Conservation (phyloP, 352 stramenopile species). For the Phytophthora cryptogea region DNA sequence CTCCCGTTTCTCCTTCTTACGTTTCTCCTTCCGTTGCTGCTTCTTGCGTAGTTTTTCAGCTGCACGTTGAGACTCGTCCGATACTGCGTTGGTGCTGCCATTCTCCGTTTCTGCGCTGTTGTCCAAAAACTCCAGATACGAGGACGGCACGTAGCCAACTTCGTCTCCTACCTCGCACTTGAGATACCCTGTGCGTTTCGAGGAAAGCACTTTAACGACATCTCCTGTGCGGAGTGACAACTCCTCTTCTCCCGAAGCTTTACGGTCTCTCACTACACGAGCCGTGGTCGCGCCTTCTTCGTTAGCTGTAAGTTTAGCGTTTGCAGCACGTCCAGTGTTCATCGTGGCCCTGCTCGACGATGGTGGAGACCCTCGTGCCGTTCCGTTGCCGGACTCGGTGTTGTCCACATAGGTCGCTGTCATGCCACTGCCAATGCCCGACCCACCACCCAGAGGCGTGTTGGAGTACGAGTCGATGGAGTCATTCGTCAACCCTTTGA, state of each 20-base stretch:
- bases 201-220: conserved; percentile 74
- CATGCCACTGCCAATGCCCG: conserved; percentile 17
- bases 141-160: conserved; percentile 80
- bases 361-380: conserved; percentile 24
- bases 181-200: conserved; percentile 80
- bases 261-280: conserved; percentile 73
- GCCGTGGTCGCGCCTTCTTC: conserved; percentile 42
- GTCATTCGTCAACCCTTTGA: conserved; percentile 83
- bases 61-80: conserved; percentile 36
- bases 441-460: conserved; percentile 36
- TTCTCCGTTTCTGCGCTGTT: conserved; percentile 20
- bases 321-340: conserved; percentile 17
- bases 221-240: conserved; percentile 64
- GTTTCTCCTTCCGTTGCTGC: conserved; percentile 64
- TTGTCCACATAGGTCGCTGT: conserved; percentile 62
- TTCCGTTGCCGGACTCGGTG: conserved; percentile 37
- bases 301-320: conserved; percentile 21
- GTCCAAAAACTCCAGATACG: conserved; percentile 85
- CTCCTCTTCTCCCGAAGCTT: conserved; percentile 77
- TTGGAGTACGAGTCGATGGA: conserved; percentile 88
- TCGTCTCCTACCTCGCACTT: conserved; percentile 80
- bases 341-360: conserved; percentile 27
- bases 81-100: conserved; percentile 8
- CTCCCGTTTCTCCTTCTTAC: conserved; percentile 46
- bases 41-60: conserved; percentile 69